phyloP scores from a whole-genome alignment of 1,284 basidiomycete genomes.

The Heterobasidion irregulare region DNA sequence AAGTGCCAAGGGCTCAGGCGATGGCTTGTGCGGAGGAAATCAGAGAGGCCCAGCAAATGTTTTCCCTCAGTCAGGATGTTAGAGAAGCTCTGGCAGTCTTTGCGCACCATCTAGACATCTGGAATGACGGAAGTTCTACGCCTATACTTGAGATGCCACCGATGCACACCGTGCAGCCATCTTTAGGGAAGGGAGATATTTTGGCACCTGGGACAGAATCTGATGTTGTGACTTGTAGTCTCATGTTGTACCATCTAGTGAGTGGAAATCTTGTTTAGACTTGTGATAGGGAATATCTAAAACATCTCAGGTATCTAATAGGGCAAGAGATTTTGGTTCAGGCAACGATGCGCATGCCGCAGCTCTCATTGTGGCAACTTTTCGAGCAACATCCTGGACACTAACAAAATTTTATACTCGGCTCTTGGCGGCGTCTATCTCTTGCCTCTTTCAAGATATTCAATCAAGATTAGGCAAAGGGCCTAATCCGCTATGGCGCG shows the following conservation, averaged over 20 bases:
- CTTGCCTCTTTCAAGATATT: slow-evolving; percentile 47
- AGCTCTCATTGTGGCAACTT: slow-evolving; percentile 46
- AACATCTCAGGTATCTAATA: slow-evolving; percentile 40
- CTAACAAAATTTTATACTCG: slow-evolving; percentile 63
- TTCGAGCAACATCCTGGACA: slow-evolving; percentile 61
- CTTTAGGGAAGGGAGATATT: slow-evolving; percentile 48
- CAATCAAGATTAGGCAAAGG: slow-evolving; percentile 20
- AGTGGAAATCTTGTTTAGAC: slow-evolving; percentile 10
- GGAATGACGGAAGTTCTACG: slow-evolving; percentile 63
- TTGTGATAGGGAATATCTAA: background rate
- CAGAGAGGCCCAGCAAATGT: slow-evolving; percentile 43
- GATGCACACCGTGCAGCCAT: slow-evolving; percentile 53
- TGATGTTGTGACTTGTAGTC: slow-evolving; percentile 54
- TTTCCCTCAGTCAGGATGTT: slow-evolving; percentile 39
- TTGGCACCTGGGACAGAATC: slow-evolving; percentile 48
- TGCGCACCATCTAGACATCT: slow-evolving; percentile 44
- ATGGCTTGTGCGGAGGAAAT: slow-evolving; percentile 45
- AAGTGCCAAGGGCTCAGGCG: slow-evolving; percentile 50
- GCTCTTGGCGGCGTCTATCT: slow-evolving; percentile 50
- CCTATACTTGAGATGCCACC: slow-evolving; percentile 56
- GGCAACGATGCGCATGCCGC: slow-evolving; percentile 48
- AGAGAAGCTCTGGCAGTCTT: slow-evolving; percentile 53
- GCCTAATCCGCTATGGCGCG: slow-evolving; percentile 48
- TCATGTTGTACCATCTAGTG: slow-evolving; percentile 54
- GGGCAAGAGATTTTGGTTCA: slow-evolving; percentile 53